Base-by-base conservation (phyloP, 495 filamentous ascomycete genomes). In the Extremus antarcticus region DNA sequence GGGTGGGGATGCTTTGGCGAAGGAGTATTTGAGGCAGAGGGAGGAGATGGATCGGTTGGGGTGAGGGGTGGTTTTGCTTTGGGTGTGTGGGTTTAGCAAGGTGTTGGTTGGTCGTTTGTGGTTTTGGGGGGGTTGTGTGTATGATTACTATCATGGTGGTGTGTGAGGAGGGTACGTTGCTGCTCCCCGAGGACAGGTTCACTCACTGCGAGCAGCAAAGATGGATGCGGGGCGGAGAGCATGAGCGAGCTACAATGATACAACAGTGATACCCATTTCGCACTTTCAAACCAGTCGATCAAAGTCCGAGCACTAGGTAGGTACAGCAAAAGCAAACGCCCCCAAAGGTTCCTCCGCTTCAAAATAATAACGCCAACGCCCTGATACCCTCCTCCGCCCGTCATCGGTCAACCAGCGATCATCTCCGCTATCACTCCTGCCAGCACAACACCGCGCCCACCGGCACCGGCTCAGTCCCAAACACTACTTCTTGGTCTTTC, bases 1-100 rank as follows among this genome's bases (percentile, higher is more conserved):
- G 50, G 90, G 91, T 35, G 90, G 90, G 10, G 92, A 98, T 68
- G 80, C 86, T 63, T 75, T 96, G 58, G 92, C 92, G 24, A 82
- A 79, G 66, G 87, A 87, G 66, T 86, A 90, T 68, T 78, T 96
- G 69, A 78, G 86, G 56, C 86, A 91, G 69, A 71, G 79, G 4
- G 80, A 82, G 58, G 79, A 82, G 61, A 76, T 82, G 46, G 68
- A 72, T 53, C 51, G 62, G 71, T 76, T 63, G 72, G 74, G 57
- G 24, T 70, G 57, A 63, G 32, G 25, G 24, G 24, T 13, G 46
- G 13, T 10, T 10, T 7, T 25, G 21, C 7, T 45, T 48, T 21
- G 46, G 17, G 20, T 3, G 19, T 48, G 20, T 21, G 16, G 41
- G 20, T 48, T 25, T 16, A 48, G 46, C 46, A 17, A 48, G 46